Percentiles rank a stretch among this genome's conserved stretches.
phyloP scores from a whole-genome alignment of 768 basidiomycete species.

The Tylopilus balloui region DNA sequence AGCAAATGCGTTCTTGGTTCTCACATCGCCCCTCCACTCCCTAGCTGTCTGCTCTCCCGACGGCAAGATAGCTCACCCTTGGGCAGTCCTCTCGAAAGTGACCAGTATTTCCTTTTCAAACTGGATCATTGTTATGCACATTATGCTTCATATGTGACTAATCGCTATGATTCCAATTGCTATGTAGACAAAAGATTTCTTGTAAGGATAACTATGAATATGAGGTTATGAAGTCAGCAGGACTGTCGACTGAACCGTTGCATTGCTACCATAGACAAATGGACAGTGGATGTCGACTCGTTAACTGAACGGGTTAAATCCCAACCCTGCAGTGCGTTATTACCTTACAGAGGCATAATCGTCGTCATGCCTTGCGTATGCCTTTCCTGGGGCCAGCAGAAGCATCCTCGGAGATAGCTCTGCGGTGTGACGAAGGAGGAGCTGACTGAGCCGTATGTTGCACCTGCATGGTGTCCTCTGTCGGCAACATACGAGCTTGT shows the following conservation, averaged over 20 bases:
- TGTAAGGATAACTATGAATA: conserved; percentile 22
- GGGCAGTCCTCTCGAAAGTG: conserved; percentile 4
- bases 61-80: conserved; percentile 3
- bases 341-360: not conserved
- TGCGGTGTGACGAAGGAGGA: conserved; percentile 27
- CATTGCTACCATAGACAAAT: not conserved
- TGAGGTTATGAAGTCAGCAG: conserved; percentile 3
- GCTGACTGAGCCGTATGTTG: conserved; percentile 29
- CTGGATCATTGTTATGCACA: conserved; percentile 17
- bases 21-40: not conserved
- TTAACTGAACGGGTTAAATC: not conserved
- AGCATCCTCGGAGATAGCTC: conserved; percentile 24
- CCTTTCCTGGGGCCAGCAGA: conserved; percentile 14
- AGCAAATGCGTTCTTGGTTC: conserved; percentile 7
- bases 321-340: not conserved
- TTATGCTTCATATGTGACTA: conserved; percentile 20
- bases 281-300: not conserved
- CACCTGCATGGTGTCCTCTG: conserved; percentile 24
- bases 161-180: conserved; percentile 8
- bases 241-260: not conserved
- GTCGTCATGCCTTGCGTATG: conserved; percentile 14
- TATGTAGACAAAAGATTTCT: conserved; percentile 7
- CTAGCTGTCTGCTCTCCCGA: not conserved
- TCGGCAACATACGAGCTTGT: conserved; percentile 62
- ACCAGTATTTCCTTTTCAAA: not conserved